Percentiles rank a stretch among this genome's conserved stretches.
phyloP scores from a whole-genome alignment of 176 grass and related monocot species.

The Eleusine coracana region DNA sequence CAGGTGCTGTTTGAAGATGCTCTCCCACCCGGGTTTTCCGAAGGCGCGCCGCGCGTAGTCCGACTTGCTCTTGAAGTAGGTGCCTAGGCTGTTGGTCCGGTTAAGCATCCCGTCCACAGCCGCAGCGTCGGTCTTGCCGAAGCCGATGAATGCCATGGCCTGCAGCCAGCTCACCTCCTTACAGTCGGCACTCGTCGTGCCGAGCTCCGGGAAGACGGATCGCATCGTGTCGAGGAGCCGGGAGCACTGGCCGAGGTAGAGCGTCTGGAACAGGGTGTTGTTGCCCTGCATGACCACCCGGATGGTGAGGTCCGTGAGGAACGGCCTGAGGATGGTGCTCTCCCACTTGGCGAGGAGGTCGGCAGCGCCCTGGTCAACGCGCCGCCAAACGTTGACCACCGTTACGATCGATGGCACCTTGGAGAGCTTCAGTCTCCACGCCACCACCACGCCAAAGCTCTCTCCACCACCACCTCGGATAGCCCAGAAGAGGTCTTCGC shows the following conservation, averaged over 20 bases:
- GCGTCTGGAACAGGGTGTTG: neutral
- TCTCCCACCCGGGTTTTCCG: neutral
- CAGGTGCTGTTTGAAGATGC: neutral
- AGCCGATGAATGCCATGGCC: constrained; percentile 28
- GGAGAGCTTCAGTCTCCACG: constrained; percentile 38
- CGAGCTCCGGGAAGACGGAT: constrained; percentile 49
- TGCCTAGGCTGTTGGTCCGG: constrained; percentile 3
- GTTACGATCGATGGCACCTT: constrained; percentile 9
- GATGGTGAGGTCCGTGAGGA: constrained; percentile 30
- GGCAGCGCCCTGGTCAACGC: constrained; percentile 27
- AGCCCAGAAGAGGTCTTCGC: constrained; percentile 52
- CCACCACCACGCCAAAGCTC: constrained; percentile 50
- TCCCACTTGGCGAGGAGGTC: constrained; percentile 39
- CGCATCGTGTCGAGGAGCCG: neutral
- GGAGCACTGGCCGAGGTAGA: constrained; percentile 36
- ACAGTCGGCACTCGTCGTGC: constrained; percentile 33
- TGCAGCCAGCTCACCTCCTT: constrained; percentile 52
- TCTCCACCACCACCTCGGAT: constrained; percentile 54
- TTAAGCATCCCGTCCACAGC: neutral
- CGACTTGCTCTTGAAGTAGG: constrained; percentile 43
- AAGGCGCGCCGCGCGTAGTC: constrained; percentile 42
- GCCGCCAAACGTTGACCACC: constrained; percentile 1
- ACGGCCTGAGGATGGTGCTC: neutral
- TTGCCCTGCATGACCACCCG: constrained; percentile 22
- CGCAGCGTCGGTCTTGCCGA: neutral